phyloP scores from a whole-genome alignment of 106 monocot species.

The Acorus calamus region DNA sequence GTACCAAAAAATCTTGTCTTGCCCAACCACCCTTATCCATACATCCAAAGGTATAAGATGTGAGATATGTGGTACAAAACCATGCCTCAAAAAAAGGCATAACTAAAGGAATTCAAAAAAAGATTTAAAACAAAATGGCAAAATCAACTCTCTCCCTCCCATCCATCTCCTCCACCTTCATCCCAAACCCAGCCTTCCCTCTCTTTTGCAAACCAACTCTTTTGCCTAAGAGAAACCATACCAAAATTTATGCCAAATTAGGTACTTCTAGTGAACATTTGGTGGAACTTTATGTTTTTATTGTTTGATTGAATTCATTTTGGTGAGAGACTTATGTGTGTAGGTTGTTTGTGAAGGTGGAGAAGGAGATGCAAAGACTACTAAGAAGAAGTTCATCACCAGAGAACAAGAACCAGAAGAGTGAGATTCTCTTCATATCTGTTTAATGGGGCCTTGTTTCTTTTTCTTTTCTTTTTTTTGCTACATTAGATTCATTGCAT shows the following conservation, averaged over 20 bases:
- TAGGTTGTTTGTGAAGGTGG: conserved; percentile 27
- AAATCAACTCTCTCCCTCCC: conserved; percentile 20
- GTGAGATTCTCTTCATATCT: conserved; percentile 14
- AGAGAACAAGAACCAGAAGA: conserved; percentile 88
- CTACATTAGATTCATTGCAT: no score
- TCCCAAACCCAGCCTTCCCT: conserved; percentile 6
- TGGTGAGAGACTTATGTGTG: background rate
- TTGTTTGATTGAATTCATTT: no score
- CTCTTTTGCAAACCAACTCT: background rate
- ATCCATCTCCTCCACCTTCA: conserved; percentile 8
- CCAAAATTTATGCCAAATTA: conserved; percentile 33
- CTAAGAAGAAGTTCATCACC: conserved; percentile 94
- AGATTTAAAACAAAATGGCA: conserved; percentile 25
- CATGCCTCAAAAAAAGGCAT: background rate
- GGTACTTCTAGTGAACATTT: conserved; percentile 11
- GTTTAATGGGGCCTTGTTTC: background rate
- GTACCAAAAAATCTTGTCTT: background rate
- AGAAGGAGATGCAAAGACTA: conserved; percentile 42
- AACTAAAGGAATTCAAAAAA: background rate
- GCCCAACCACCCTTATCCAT: background rate
- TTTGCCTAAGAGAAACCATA: background rate
- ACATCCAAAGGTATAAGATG: background rate
- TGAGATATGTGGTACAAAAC: conserved; percentile 6
- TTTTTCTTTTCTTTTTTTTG: background rate
- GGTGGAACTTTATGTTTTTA: background rate